Evolutionary conservation across 495 filamentous ascomycete species (phyloP).

Genomic region (Aspergillus cavernicola): DNA sequence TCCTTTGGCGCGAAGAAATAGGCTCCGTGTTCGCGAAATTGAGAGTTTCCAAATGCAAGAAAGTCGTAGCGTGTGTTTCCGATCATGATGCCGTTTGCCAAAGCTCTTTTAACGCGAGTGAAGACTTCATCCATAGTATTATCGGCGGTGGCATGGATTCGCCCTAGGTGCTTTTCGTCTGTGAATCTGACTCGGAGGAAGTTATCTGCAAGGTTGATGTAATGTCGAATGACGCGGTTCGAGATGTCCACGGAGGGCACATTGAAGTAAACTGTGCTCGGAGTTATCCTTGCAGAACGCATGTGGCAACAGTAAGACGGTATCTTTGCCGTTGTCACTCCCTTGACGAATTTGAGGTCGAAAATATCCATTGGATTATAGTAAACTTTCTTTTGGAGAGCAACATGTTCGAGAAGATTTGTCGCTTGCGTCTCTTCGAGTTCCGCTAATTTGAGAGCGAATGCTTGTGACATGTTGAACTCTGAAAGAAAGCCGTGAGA

Average conservation of each 20-base stretch:
- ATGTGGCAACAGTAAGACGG: slow-evolving; percentile 70
- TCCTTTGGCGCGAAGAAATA: slow-evolving; percentile 76
- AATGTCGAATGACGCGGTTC: slow-evolving; percentile 80
- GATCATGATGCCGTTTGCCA: slow-evolving; percentile 76
- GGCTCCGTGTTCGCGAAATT: slow-evolving; percentile 87
- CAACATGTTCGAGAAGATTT: slow-evolving; percentile 60
- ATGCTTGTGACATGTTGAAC: slow-evolving; percentile 62
- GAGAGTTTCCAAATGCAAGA: slow-evolving; percentile 92
- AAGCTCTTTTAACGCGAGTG: slow-evolving; percentile 62
- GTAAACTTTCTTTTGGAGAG: slow-evolving; percentile 54
- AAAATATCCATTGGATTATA: slow-evolving; percentile 78
- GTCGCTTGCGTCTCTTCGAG: slow-evolving; percentile 45
- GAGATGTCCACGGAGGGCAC: slow-evolving; percentile 79
- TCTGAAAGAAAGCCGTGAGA: slow-evolving; percentile 79
- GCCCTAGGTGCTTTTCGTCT: slow-evolving; percentile 67
- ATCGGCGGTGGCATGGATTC: slow-evolving; percentile 53
- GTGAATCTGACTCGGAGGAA: slow-evolving; percentile 92
- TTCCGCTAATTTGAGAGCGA: slow-evolving; percentile 56
- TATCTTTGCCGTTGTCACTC: slow-evolving; percentile 47
- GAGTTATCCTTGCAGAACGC: slow-evolving; percentile 74
- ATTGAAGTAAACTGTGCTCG: slow-evolving; percentile 73
- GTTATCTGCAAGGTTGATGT: slow-evolving; percentile 61
- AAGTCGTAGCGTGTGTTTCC: slow-evolving; percentile 82
- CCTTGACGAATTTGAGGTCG: slow-evolving; percentile 42
- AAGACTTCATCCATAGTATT: slow-evolving; percentile 67